Evolutionary conservation across 2,329 filamentous ascomycete species (phyloP), one percentile per base, ranked within the genome.

Genomic region (Sporothrix inflata): DNA sequence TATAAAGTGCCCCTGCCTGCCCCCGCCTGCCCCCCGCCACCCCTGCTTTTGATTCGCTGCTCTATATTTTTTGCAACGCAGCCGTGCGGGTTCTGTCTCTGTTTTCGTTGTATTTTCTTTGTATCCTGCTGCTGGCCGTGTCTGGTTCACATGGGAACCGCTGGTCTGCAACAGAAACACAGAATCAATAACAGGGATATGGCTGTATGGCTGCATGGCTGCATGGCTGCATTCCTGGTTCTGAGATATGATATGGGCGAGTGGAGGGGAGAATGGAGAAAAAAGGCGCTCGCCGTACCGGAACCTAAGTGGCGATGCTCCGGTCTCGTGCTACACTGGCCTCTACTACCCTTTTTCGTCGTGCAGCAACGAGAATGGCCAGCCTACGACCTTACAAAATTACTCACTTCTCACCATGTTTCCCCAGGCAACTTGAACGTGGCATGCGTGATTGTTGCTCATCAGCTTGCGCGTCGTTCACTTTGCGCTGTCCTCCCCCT

Each of bases 261-360:
- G 24, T 9, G 42, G n/a, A n/a, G n/a, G n/a, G n/a, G n/a, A n/a
- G n/a, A n/a, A 38, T 3, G 14, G 16, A 38, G 9, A 63, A 5
- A 63, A n/a, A 38, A 49, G 19, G 16, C 45, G 19, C n/a, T 24
- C 11, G 60, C 45, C 24, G 11, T 45, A 16, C 19, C 63, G 61
- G 70, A 65, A 27, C 49, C 60, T 11, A 14, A 30, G 70, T 71
- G 70, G 70, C 51, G 70, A 68, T 71, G 63, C 51, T 68, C 70
- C 63, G 69, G 69, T 65, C 34, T 51, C 47, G 61, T 49, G 40
- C 2, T 30, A 19, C 69, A 11, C 34, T 14, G 21, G 4, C 14
- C 8, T 60, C 55, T 40, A 4, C n/a, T 49, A 19, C n/a, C 61
- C 14, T 53, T 45, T 60, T 60, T 47, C 38, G 47, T 51, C 21